Conservation (phyloP, 73 alveolate species). For the Uronychia setigera region DNA sequence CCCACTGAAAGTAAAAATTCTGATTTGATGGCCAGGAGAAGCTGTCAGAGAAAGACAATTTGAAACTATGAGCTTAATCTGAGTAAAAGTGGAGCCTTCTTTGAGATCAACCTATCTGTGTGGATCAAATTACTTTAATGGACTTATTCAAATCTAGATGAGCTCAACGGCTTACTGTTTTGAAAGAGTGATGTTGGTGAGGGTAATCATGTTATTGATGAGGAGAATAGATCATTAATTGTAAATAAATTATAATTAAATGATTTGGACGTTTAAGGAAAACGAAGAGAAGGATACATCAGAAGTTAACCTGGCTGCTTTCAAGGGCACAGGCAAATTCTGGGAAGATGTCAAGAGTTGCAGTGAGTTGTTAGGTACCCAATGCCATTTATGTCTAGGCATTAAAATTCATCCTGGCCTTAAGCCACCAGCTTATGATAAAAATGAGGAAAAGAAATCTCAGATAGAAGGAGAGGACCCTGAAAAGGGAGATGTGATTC, state of each 20-base stretch:
- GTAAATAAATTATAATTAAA: constrained; percentile 12
- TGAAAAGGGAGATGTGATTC: constrained; percentile 4
- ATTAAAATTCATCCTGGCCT: constrained; percentile 51
- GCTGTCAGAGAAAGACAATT: background rate
- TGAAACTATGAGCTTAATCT: background rate
- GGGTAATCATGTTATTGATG: too few species aligned
- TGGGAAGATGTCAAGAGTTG: constrained; percentile 54
- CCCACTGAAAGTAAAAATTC: background rate
- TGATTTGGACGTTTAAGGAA: constrained; percentile 58
- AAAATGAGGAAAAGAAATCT: constrained; percentile 13
- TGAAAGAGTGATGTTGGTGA: too few species aligned
- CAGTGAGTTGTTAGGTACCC: constrained; percentile 25
- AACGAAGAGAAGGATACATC: constrained; percentile 49
- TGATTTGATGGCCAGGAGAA: background rate
- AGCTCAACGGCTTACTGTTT: too few species aligned
- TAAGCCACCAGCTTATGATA: constrained; percentile 12
- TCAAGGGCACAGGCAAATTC: constrained; percentile 60
- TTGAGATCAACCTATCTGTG: background rate
- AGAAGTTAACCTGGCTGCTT: constrained; percentile 32
- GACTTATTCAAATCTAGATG: background rate
- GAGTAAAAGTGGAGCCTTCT: background rate
- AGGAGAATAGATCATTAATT: constrained; percentile 6
- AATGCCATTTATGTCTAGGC: background rate
- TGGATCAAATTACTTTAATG: background rate
- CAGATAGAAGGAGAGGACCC: constrained; percentile 34